A percentile compares a stretch with the other conserved stretches of the same genome.
Evolutionary conservation across 176 grass and related monocot species (phyloP).

Genomic region (Musa schizocarpa): DNA sequence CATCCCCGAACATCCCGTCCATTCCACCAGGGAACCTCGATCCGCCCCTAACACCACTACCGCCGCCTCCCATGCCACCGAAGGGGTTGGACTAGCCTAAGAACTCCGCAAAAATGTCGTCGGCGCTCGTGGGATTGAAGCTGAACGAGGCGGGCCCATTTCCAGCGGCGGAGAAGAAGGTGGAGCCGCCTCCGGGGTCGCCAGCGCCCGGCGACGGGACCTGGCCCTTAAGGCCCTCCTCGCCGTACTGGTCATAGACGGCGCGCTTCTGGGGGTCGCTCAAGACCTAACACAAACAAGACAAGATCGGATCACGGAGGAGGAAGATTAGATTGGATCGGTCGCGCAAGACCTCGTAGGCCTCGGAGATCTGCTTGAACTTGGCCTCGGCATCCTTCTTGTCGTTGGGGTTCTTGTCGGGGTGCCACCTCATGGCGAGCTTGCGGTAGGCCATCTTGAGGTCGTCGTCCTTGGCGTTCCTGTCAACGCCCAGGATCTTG

Average conservation of each 20-base stretch:
- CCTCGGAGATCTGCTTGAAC: constrained; percentile 98
- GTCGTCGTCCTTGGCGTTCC: constrained; percentile 61
- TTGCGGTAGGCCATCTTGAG: constrained; percentile 88
- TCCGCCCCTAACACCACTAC: background rate
- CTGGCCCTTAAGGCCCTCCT: constrained; percentile 1
- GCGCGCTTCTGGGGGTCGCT: constrained; percentile 14
- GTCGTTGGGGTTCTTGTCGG: constrained; percentile 80
- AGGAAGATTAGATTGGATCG: too few species aligned
- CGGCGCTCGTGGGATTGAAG: constrained; percentile 6
- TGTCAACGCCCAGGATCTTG: constrained; percentile 68
- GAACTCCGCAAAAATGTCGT: constrained; percentile 5
- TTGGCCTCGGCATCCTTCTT: constrained; percentile 93
- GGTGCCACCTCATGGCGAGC: constrained; percentile 96
- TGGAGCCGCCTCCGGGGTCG: background rate
- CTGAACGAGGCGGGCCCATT: background rate
- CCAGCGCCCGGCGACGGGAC: background rate
- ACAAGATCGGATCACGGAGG: background rate
- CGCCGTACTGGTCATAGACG: constrained; percentile 6
- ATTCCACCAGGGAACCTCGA: background rate
- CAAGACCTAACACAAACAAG: background rate
- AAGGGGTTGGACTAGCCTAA: constrained; percentile 1
- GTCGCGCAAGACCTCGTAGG: constrained; percentile 46
- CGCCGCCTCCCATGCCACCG: background rate
- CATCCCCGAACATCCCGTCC: background rate
- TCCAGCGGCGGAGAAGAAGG: background rate